phyloP scores from a whole-genome alignment of 129 eudicot species.

The Heracleum sosnowskyi region DNA sequence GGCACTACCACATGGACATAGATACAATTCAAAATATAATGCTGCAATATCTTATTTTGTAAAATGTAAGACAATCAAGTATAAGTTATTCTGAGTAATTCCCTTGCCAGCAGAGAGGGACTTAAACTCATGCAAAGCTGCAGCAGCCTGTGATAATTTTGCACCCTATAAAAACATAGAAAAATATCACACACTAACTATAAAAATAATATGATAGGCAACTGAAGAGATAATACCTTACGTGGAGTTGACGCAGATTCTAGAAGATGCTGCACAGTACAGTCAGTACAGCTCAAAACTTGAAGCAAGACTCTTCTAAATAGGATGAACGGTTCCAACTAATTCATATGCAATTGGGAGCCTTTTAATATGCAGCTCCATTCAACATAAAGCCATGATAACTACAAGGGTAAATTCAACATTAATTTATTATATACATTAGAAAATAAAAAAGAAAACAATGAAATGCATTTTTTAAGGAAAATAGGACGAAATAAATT shows the following conservation, averaged over 20 bases:
- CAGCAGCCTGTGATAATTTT: conserved; percentile 88
- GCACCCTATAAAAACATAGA: conserved; percentile 49
- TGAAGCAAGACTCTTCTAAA: conserved; percentile 84
- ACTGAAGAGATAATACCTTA: conserved; percentile 42
- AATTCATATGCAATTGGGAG: conserved; percentile 81
- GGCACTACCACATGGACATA: neutral
- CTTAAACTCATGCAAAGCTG: conserved; percentile 84
- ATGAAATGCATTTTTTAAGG: neutral
- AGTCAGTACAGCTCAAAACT: conserved; percentile 57
- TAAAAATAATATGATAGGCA: neutral
- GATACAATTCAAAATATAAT: neutral
- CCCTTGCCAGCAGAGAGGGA: conserved; percentile 52
- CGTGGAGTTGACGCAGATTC: conserved; percentile 89
- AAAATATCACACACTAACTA: neutral
- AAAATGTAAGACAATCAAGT: conserved; percentile 57
- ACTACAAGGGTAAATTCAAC: conserved; percentile 31
- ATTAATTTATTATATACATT: neutral
- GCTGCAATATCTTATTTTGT: neutral
- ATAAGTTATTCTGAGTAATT: conserved; percentile 50
- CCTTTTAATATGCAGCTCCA: conserved; percentile 70
- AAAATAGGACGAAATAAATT: neutral
- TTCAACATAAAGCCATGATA: conserved; percentile 58
- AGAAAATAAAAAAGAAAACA: neutral
- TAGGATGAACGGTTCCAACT: conserved; percentile 87
- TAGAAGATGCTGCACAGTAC: conserved; percentile 67